Conservation (phyloP, 352 stramenopile species). For the Globisporangium polare region DNA sequence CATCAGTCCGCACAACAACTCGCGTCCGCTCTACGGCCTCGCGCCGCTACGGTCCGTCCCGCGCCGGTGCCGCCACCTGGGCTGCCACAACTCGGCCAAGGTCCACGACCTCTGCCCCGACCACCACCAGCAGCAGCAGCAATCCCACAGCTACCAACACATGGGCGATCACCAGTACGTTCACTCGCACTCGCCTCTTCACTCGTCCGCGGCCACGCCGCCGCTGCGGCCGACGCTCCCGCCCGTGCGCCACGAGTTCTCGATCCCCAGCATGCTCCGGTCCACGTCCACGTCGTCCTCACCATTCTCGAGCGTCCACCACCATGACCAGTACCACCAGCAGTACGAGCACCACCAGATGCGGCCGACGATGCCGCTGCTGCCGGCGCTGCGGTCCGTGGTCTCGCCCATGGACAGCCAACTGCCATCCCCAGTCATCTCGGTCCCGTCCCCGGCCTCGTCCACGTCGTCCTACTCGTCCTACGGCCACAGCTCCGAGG, state of each 20-base stretch:
- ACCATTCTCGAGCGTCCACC: not conserved
- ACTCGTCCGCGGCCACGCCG: not conserved
- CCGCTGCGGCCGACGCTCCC: constrained; percentile 8
- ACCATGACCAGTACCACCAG: not conserved
- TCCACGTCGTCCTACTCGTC: constrained; percentile 18
- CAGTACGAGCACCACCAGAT: not conserved
- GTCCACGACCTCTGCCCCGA: constrained; percentile 63
- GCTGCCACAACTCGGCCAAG: constrained; percentile 63
- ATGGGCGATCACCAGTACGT: not conserved
- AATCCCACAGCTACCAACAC: constrained; percentile 14
- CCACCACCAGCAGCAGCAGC: constrained; percentile 38
- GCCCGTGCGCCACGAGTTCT: constrained; percentile 12
- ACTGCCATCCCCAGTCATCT: not conserved
- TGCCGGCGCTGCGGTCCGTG: constrained; percentile 10
- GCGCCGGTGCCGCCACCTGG: constrained; percentile 42
- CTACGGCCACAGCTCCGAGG: constrained; percentile 9
- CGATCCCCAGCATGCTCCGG: constrained; percentile 15
- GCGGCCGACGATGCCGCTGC: not conserved
- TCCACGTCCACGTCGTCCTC: constrained; percentile 3
- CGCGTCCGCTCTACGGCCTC: constrained; percentile 27
- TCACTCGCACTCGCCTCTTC: not conserved
- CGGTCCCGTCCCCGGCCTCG: constrained; percentile 7
- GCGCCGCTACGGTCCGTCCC: constrained; percentile 32
- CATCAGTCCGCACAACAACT: constrained; percentile 51
- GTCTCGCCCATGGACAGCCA: constrained; percentile 1